Conservation (phyloP, 1,139 yeast genomes). For the Taphrina deformans region DNA sequence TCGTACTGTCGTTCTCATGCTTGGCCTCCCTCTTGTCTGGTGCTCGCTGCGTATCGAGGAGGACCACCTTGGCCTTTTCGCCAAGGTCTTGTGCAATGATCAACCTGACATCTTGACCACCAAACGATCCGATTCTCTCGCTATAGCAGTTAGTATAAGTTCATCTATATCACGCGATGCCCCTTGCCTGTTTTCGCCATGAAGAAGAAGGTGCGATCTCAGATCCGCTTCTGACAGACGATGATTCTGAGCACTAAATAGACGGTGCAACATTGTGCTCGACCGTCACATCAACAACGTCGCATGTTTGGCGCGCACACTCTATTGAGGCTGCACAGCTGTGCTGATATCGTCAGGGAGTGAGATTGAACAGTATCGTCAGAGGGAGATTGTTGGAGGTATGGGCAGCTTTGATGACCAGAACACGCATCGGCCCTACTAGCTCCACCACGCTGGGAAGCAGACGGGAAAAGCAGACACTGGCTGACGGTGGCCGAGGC, state of each 20-base stretch:
- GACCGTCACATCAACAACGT: background rate
- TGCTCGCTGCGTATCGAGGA: conserved; percentile 15
- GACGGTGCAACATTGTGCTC: conserved; percentile 26
- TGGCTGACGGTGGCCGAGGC: background rate
- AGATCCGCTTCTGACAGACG: conserved; percentile 22
- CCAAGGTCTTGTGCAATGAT: conserved; percentile 31
- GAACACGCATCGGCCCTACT: background rate
- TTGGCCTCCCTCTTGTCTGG: background rate
- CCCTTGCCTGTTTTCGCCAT: conserved; percentile 12
- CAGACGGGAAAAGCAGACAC: background rate
- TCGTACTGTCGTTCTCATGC: background rate
- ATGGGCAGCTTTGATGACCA: background rate
- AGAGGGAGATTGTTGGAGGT: no score
- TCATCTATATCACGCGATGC: no score
- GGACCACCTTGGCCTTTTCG: conserved; percentile 32
- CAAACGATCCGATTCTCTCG: conserved; percentile 6
- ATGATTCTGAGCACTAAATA: background rate
- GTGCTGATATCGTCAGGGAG: no score
- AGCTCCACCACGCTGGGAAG: background rate
- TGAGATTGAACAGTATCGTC: no score
- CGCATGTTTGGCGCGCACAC: background rate
- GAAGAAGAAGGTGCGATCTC: conserved; percentile 22
- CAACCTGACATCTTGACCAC: conserved; percentile 4
- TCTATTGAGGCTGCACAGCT: background rate
- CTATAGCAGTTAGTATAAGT: background rate